Conservation (phyloP, 2,329 filamentous ascomycete genomes). For the Mollisia scopiformis region DNA sequence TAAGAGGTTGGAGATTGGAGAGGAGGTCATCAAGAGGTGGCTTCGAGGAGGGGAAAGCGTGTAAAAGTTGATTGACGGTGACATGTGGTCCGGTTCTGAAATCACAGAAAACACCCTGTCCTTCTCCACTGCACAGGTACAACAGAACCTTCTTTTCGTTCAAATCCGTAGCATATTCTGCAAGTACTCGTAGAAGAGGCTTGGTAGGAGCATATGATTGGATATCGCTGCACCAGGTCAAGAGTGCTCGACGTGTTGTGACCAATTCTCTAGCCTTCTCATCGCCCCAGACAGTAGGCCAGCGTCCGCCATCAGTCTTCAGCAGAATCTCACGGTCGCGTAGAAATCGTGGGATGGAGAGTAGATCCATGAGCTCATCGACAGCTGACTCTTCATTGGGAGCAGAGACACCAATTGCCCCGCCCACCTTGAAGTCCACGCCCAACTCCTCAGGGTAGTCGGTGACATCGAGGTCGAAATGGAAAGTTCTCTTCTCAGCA, state of each 20-base stretch:
- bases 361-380: constrained; percentile 80
- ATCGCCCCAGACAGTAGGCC: constrained; percentile 98
- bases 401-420: constrained; percentile 90
- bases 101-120: constrained; percentile 91
- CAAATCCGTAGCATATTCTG: constrained; percentile 77
- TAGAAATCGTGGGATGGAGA: constrained; percentile 79
- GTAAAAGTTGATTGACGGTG: constrained; percentile 81
- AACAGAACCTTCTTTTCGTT: constrained; percentile 88
- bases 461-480: constrained; percentile 96
- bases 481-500: constrained; percentile 95
- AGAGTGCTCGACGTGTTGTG: constrained; percentile 86
- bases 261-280: constrained; percentile 83
- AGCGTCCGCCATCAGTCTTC: constrained; percentile 79
- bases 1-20: constrained; percentile 80
- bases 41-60: constrained; percentile 89
- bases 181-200: constrained; percentile 79
- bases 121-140: constrained; percentile 86
- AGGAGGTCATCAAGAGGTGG: constrained; percentile 84
- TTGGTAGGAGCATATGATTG: constrained; percentile 93
- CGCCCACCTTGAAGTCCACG: constrained; percentile 94
- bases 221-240: constrained; percentile 94
- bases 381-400: constrained; percentile 80
- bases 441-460: constrained; percentile 86
- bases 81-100: constrained; percentile 88
- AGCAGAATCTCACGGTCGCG: constrained; percentile 83